Evolutionary conservation across 345 rosid genomes (phyloP).

Genomic region (Angophora floribunda): DNA sequence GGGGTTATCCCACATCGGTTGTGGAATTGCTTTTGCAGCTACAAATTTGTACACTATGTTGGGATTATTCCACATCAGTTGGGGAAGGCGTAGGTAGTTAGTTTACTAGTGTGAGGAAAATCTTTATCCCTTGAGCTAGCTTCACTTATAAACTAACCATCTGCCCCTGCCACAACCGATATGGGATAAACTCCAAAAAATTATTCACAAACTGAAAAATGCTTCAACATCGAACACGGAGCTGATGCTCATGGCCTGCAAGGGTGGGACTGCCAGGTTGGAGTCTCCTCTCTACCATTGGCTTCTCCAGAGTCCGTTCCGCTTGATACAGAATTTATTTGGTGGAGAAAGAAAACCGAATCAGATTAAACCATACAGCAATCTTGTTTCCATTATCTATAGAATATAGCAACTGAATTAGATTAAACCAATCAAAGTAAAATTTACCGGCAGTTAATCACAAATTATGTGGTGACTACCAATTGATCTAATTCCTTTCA

Average conservation of each 20-base stretch:
- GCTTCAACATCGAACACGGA: constrained; percentile 48
- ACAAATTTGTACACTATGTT: no score
- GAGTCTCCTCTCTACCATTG: neutral
- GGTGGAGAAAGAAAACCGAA: neutral
- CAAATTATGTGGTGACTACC: neutral
- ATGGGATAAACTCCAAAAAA: no score
- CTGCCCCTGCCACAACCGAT: no score
- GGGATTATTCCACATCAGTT: no score
- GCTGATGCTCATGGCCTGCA: constrained; percentile 52
- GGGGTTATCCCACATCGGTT: no score
- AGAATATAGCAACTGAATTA: neutral
- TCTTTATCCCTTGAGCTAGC: no score
- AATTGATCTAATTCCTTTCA: neutral
- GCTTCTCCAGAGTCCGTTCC: neutral
- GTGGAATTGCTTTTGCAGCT: no score
- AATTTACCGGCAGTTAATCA: neutral
- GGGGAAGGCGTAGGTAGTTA: no score
- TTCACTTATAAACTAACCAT: no score
- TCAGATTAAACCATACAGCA: neutral
- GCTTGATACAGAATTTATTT: neutral
- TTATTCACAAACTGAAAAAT: constrained; percentile 41
- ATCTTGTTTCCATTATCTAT: neutral
- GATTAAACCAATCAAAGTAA: neutral
- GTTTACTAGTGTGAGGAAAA: no score
- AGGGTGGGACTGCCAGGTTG: constrained; percentile 83